A percentile compares a stretch with the other conserved stretches of the same genome.
Conservation (phyloP, 495 filamentous ascomycete genomes). For the Aspergillus hancockii region DNA sequence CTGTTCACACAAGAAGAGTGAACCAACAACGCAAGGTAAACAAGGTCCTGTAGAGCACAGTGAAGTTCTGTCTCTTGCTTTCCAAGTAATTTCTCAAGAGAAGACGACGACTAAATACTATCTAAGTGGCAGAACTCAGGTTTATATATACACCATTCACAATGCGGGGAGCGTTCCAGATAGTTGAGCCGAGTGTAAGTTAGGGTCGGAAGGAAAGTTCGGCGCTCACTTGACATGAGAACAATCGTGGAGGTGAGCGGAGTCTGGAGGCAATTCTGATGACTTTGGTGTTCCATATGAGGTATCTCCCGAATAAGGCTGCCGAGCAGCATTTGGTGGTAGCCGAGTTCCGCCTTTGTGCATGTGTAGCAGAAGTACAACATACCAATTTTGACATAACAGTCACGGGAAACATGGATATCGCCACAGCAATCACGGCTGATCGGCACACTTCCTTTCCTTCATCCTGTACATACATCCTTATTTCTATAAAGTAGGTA, state of each 20-base stretch:
- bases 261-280: conserved; percentile 11
- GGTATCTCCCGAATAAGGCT: conserved; percentile 29
- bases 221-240: conserved; percentile 13
- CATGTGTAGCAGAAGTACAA: not conserved
- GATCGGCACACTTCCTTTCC: not conserved
- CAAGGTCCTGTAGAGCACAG: no score
- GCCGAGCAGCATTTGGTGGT: conserved; percentile 18
- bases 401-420: not conserved
- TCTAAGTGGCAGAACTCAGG: not conserved
- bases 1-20: not conserved
- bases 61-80: not conserved
- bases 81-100: not conserved
- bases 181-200: conserved; percentile 19
- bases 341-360: conserved; percentile 32
- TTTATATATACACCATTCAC: conserved; percentile 12
- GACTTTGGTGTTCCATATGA: conserved; percentile 17
- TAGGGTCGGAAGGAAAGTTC: conserved; percentile 26
- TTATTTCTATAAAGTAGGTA: no score
- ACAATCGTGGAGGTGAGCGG: conserved; percentile 21
- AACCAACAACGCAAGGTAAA: not conserved
- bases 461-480: no score
- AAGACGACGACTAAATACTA: not conserved
- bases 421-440: no score
- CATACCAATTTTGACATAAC: not conserved
- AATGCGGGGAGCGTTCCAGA: not conserved